phyloP scores from a whole-genome alignment of 140 eudicot genomes.

The Bidens hawaiensis region DNA sequence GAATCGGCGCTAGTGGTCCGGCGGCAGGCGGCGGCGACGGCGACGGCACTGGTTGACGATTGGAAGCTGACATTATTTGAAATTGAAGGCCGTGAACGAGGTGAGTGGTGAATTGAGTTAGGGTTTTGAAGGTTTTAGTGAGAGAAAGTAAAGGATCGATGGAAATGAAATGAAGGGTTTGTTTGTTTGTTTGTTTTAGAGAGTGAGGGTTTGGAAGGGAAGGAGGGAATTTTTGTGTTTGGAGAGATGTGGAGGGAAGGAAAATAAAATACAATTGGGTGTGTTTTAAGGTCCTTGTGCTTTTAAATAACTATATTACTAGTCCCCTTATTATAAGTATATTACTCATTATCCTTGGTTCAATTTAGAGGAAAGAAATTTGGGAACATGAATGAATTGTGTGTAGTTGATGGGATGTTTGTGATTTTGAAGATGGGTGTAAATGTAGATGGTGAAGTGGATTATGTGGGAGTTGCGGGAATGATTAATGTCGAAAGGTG shows the following conservation, averaged over 20 bases:
- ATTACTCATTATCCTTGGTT: background rate
- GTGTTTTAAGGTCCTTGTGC: conserved; percentile 10
- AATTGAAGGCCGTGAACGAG: background rate
- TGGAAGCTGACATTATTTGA: conserved; percentile 36
- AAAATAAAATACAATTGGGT: conserved; percentile 6
- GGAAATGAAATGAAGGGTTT: conserved; percentile 34
- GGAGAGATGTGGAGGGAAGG: conserved; percentile 78
- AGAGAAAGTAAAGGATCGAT: conserved; percentile 27
- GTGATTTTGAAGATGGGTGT: background rate
- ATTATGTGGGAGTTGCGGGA: background rate
- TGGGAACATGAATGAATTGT: no score
- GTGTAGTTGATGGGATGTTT: background rate
- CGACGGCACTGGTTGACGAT: conserved; percentile 46
- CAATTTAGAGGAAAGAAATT: background rate
- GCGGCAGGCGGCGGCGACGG: conserved; percentile 38
- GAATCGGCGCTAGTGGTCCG: conserved; percentile 42
- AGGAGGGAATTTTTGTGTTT: conserved; percentile 66
- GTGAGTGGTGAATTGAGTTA: background rate
- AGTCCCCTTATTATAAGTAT: conserved; percentile 26
- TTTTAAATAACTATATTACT: background rate
- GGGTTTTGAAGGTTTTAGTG: conserved; percentile 34
- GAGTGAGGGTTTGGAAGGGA: conserved; percentile 41
- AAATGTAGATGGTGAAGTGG: background rate
- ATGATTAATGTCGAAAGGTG: background rate
- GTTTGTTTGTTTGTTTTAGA: conserved; percentile 26